Evolutionary conservation across 1,139 yeast species (phyloP).

Genomic region (Hansenula lynferdii): DNA sequence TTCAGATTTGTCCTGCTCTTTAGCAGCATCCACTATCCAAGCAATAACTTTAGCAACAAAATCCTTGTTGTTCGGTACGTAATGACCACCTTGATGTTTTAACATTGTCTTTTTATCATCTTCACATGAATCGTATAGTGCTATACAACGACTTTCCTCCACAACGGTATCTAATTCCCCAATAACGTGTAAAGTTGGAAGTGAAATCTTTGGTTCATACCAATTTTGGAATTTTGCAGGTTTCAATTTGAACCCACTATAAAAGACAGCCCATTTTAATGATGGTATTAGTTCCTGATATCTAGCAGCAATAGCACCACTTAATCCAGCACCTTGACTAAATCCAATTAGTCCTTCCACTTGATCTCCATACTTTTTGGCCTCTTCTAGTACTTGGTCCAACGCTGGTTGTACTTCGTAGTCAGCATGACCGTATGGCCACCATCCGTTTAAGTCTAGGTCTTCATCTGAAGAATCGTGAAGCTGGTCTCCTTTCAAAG

Average conservation of each 20-base stretch:
- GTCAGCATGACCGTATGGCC: slow-evolving; percentile 25
- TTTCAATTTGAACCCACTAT: slow-evolving; percentile 70
- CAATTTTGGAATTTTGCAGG: slow-evolving; percentile 46
- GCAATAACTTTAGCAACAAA: slow-evolving; percentile 51
- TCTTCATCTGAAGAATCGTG: slow-evolving; percentile 26
- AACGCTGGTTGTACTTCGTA: slow-evolving; percentile 32
- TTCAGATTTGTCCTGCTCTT: slow-evolving; percentile 5
- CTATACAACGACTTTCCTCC: slow-evolving; percentile 62
- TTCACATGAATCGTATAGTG: slow-evolving; percentile 50
- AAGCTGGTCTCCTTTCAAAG: slow-evolving; percentile 51
- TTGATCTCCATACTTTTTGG: slow-evolving; percentile 61
- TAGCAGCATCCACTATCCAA: slow-evolving; percentile 39
- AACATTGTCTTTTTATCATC: slow-evolving; percentile 42
- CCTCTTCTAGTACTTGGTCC: slow-evolving; percentile 37
- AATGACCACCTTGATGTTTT: slow-evolving; percentile 83
- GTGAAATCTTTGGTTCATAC: slow-evolving; percentile 39
- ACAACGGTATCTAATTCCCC: slow-evolving; percentile 92
- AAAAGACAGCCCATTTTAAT: slow-evolving; percentile 66
- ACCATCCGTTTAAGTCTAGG: slow-evolving; percentile 25
- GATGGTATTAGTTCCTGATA: slow-evolving; percentile 33
- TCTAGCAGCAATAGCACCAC: slow-evolving; percentile 50
- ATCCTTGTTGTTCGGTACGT: slow-evolving; percentile 69
- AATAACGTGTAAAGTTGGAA: slow-evolving; percentile 69
- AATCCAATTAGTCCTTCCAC: slow-evolving; percentile 86
- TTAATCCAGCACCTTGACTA: slow-evolving; percentile 89